Evolutionary conservation across 2,329 filamentous ascomycete genomes (phyloP).

Genomic region (Fusarium staphyleae): DNA sequence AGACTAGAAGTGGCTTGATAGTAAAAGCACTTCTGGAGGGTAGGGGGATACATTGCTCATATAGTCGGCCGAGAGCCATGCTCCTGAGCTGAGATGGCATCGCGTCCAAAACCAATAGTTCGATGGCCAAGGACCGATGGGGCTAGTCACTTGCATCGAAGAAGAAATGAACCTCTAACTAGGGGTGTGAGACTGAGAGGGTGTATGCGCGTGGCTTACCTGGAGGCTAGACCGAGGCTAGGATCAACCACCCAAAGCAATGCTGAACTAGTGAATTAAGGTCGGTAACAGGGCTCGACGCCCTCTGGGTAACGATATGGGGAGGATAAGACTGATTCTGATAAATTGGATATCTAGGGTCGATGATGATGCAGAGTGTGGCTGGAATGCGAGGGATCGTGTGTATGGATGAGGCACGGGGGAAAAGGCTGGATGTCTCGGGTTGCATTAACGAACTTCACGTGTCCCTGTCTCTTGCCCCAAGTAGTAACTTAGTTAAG

Average conservation of each 20-base stretch:
- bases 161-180: constrained; percentile 41
- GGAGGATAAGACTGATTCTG: constrained; percentile 9
- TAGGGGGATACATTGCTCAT: constrained; percentile 30
- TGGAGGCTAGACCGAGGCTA: constrained; percentile 26
- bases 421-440: constrained; percentile 12
- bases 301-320: constrained; percentile 5
- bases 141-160: constrained; percentile 31
- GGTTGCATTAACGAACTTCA: constrained; percentile 14
- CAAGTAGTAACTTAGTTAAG: background rate
- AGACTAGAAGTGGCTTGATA: constrained; percentile 17
- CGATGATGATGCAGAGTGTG: constrained; percentile 19
- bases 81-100: constrained; percentile 30
- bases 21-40: constrained; percentile 1
- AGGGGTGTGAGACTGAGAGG: constrained; percentile 23
- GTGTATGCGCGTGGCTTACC: constrained; percentile 34
- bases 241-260: constrained; percentile 28
- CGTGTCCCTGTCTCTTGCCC: constrained; percentile 23
- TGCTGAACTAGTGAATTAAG: constrained; percentile 19
- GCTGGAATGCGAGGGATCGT: constrained; percentile 12
- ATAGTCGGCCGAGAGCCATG: constrained; percentile 21
- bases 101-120: constrained; percentile 35
- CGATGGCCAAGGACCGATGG: constrained; percentile 27
- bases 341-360: constrained; percentile 32
- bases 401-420: constrained; percentile 10
- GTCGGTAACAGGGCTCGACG: constrained; percentile 8